Evolutionary conservation across 345 rosid species (phyloP), one percentile per base, ranked within the genome.

Genomic region (Eucalyptus globulus): DNA sequence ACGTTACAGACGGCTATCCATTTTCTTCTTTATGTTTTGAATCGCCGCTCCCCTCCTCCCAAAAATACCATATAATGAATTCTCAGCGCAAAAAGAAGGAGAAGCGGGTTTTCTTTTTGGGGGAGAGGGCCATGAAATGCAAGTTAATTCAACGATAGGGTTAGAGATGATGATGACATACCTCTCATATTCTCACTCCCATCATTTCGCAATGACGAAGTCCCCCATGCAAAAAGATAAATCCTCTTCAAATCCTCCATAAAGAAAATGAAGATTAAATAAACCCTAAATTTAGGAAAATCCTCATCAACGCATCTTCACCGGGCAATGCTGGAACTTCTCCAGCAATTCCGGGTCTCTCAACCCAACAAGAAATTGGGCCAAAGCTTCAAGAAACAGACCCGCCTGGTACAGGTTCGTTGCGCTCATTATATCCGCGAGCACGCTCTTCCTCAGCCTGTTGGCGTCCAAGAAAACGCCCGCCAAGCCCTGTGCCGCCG

Each of bases 341-440:
- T 89, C 92, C 47, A 95, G 91, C 92, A 95, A 89, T 54, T 80
- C 67, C 26, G 89, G 91, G 65, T 95, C 97, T 90, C 94, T 91
- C 50, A 97, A 95, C 91, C 99, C 99, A 90, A 92, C 93, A 89
- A 97, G 96, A 92, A 96, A 96, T 90, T 94, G 95, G 88, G 96
- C 95, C 65, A 97, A 91, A 49, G 93, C 97, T 91, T 97, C 95
- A 89, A 97, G 98, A 95, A 95, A 97, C 93, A 96, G 87, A 90
- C 98, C 98, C 3, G 96, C 97, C 69, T 96, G 97, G 88, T 94
- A 96, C 62, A 92, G 91, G 49, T 89, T 93, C 56, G 93, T 90
- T 11, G 95, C 94, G 49, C 94, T 94, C 87, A 95, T 94, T 86
- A 97, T 95, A 80, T 97, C 98, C 67, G 93, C 90, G 44, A 97